These are phyloP conservation scores for Maudiozyma barnettii DNA, from an alignment of 805 yeast genomes.

Conservation along the genomic window DNA sequence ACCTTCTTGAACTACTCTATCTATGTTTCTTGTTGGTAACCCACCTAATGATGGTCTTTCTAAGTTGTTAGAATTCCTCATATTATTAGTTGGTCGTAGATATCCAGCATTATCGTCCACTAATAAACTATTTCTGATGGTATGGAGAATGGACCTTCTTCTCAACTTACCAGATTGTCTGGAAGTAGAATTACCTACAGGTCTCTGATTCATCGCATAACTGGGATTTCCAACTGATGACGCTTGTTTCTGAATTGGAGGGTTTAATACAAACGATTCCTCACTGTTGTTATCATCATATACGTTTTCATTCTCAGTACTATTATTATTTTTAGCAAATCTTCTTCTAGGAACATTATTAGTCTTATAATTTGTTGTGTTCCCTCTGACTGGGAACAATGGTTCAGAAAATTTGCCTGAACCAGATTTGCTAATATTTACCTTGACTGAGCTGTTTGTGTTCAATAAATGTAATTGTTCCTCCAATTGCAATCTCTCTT, in stretches of 20 bases:
- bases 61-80: not conserved
- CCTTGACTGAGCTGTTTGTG: not conserved
- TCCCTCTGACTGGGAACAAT: conserved; percentile 5
- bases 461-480: conserved; percentile 6
- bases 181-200: not conserved
- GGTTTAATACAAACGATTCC: conserved; percentile 28
- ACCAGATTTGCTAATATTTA: not conserved
- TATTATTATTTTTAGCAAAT: not conserved
- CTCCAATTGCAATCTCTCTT: conserved; percentile 13
- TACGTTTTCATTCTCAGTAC: conserved; percentile 1
- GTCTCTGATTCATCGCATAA: not conserved
- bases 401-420: conserved; percentile 7
- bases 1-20: not conserved
- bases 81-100: not conserved
- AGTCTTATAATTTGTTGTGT: not conserved
- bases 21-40: not conserved
- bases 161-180: conserved; percentile 14
- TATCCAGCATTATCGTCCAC: conserved; percentile 2
- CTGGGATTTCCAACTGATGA: not conserved
- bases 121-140: conserved; percentile 23
- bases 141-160: conserved; percentile 27
- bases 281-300: conserved; percentile 27
- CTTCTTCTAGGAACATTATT: not conserved
- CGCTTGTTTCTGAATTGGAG: conserved; percentile 7
- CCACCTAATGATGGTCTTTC: conserved; percentile 6